Evolutionary conservation across 2,329 filamentous ascomycete genomes (phyloP), one percentile per base, ranked within the genome.

Genomic region (Reticulascus tulasneorum): DNA sequence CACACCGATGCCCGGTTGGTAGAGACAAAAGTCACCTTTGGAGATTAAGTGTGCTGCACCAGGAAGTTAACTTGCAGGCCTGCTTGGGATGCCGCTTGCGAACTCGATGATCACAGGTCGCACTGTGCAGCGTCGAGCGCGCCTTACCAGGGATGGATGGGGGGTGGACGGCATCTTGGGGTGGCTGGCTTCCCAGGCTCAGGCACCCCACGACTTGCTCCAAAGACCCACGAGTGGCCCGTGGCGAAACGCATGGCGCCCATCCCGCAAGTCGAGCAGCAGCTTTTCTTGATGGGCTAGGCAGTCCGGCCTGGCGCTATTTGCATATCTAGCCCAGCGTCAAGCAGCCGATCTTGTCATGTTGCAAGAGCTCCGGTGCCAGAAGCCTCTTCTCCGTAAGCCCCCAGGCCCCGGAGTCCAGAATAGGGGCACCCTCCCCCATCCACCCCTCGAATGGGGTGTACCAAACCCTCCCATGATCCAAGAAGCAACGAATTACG

Each of bases 251-350:
- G 13, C 21, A 35, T 29, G 24, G 20, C 20, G 23, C 28, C 20
- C 20, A 34, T 20, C 19, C 18, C 23, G 16, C 16, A 11, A 23
- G 19, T 7, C 18, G 12, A 31, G 32, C 18, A 19, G 16, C 18
- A 25, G 26, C 22, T 19, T 15, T 28, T 33, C 27, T 28, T 26
- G 22, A 18, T 30, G 35, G 20, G 20, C 23, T 39, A 39, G 22
- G 13, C 15, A 21, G 19, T 38, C 38, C 26, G 35, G 29, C n/a
- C 16, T 12, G 19, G 18, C 11, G n/a, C n/a, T n/a, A n/a, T n/a
- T 16, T 18, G 9, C 11, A 16, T 7, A 18, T 9, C 19, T 33
- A 15, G 7, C 12, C 15, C n/a, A n/a, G n/a, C 13, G 16, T 26
- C 13, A 7, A n/a, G 11, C 23, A 11, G 12, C 12, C 23, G 19